These are phyloP conservation scores for Thermothielavioides terrestris DNA, from an alignment of 495 filamentous ascomycete genomes.

Conservation along the genomic window DNA sequence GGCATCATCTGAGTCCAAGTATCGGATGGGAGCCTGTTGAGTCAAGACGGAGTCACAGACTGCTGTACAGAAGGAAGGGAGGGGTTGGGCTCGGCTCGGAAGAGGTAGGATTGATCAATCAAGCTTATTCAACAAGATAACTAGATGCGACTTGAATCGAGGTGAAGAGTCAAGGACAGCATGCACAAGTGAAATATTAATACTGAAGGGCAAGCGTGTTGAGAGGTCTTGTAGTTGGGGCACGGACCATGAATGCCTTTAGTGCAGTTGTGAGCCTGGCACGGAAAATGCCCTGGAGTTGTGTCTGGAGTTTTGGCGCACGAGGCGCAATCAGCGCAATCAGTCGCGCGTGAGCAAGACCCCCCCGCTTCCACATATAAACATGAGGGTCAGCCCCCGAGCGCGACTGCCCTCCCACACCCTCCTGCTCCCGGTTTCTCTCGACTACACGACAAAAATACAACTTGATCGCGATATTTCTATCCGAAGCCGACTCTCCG, in stretches of 20 bases:
- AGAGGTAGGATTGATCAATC: too few relatives aligned
- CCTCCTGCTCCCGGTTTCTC: conserved; percentile 31
- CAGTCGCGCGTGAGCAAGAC: conserved; percentile 26
- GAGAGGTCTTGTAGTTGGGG: neutral
- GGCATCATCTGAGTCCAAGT: too few relatives aligned
- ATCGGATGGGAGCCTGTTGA: too few relatives aligned
- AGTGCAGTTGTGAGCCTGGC: neutral
- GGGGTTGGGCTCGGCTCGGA: too few relatives aligned
- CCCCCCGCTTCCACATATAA: conserved; percentile 42
- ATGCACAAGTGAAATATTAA: too few relatives aligned
- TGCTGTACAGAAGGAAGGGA: too few relatives aligned
- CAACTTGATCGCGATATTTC: conserved; percentile 6
- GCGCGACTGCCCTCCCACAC: conserved; percentile 36
- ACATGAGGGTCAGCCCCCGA: conserved; percentile 37
- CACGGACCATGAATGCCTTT: neutral
- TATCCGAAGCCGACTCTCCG: neutral
- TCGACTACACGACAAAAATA: conserved; percentile 15
- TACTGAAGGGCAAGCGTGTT: too few relatives aligned
- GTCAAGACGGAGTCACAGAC: too few relatives aligned
- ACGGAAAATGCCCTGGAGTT: conserved; percentile 19
- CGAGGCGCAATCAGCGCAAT: conserved; percentile 24
- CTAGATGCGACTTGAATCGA: too few relatives aligned
- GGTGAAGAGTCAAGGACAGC: too few relatives aligned
- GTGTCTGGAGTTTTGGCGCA: conserved; percentile 7
- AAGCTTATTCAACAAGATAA: too few relatives aligned